phyloP scores from a whole-genome alignment of 2,329 filamentous ascomycete species.

The Arthroderma sp. region DNA sequence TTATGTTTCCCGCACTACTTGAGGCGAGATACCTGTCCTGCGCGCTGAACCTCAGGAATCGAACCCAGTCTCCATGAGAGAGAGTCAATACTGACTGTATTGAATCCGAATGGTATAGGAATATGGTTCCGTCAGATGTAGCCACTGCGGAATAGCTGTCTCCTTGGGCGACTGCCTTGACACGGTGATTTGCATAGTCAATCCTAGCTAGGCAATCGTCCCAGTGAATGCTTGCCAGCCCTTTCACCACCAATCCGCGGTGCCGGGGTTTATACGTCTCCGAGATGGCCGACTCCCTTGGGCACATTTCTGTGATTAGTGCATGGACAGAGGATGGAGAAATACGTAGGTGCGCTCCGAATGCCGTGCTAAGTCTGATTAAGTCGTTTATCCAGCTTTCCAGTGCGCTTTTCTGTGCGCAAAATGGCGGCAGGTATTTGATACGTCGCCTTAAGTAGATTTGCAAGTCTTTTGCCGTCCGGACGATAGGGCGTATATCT shows the following conservation, averaged over 20 bases:
- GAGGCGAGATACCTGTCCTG: slow-evolving; percentile 16
- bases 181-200: slow-evolving; percentile 16
- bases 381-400: slow-evolving; percentile 22
- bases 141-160: slow-evolving; percentile 19
- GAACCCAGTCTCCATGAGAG: slow-evolving; percentile 16
- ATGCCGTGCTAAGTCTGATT: slow-evolving; percentile 21
- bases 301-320: slow-evolving; percentile 23
- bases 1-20: slow-evolving; percentile 9
- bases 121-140: slow-evolving; percentile 18
- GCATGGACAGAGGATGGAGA: slow-evolving; percentile 23
- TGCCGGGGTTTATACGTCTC: slow-evolving; percentile 3
- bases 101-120: slow-evolving; percentile 17
- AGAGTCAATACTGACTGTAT: slow-evolving; percentile 12
- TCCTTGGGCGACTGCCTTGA: slow-evolving; percentile 17
- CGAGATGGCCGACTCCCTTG: slow-evolving; percentile 19
- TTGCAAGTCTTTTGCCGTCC: slow-evolving; percentile 19
- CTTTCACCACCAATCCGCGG: slow-evolving; percentile 12
- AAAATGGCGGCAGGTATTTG: slow-evolving; percentile 5
- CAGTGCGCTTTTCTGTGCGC: slow-evolving; percentile 13
- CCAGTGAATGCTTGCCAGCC: slow-evolving; percentile 16
- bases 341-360: slow-evolving; percentile 16
- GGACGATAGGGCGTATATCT: too few relatives aligned
- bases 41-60: slow-evolving; percentile 15
- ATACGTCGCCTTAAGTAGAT: slow-evolving; percentile 14
- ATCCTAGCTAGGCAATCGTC: slow-evolving; percentile 23